Conservation (phyloP, 2,329 filamentous ascomycete genomes). For the Byssoonygena ceratinophila region DNA sequence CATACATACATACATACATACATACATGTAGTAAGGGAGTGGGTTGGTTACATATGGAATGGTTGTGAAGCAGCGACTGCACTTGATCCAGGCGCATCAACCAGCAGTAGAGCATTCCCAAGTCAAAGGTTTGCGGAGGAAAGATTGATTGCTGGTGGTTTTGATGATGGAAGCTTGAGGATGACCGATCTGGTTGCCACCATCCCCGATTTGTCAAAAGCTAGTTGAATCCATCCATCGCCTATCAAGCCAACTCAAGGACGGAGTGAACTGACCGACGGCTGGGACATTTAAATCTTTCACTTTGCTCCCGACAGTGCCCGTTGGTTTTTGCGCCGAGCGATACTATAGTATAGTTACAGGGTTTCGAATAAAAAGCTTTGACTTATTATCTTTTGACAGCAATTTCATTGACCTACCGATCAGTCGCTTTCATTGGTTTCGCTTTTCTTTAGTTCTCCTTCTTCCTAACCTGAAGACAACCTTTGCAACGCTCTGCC, state of each 20-base stretch:
- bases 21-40: no score
- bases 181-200: neutral
- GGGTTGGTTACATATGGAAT: no score
- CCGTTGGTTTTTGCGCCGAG: neutral
- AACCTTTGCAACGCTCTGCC: neutral
- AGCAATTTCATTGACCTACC: neutral
- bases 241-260: neutral
- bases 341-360: neutral
- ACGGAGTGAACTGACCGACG: neutral
- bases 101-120: no score
- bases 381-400: neutral
- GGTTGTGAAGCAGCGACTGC: no score
- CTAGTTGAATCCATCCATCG: neutral
- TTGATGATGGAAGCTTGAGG: neutral
- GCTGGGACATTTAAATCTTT: neutral
- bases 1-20: no score
- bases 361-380: neutral
- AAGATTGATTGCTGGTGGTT: no score
- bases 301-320: neutral
- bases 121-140: no score
- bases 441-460: neutral
- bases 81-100: no score
- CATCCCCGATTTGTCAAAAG: constrained; percentile 10
- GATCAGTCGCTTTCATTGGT: neutral
- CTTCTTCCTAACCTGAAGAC: neutral